phyloP scores from a whole-genome alignment of 1,284 basidiomycete species.

The Mixia osmundae region DNA sequence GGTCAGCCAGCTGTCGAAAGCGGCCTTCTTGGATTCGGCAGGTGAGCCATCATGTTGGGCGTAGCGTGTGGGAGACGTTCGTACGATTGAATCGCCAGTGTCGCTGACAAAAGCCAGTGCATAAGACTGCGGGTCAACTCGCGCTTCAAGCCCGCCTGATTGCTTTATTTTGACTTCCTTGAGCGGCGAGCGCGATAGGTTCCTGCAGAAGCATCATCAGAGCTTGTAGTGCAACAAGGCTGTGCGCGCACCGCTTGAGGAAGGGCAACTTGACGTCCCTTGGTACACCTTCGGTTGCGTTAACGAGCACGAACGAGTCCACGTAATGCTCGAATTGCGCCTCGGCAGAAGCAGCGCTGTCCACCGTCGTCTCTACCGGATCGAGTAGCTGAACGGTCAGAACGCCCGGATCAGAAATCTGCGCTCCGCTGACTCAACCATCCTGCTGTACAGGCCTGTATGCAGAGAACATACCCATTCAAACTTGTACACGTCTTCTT shows the following conservation, averaged over 20 bases:
- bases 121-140: no score
- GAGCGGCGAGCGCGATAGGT: no score
- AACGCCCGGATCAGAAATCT: slow-evolving; percentile 44
- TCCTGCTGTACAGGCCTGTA: not conserved
- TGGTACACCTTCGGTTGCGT: slow-evolving; percentile 27
- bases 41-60: no score
- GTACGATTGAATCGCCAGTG: no score
- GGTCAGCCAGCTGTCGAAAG: no score
- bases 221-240: no score
- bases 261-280: slow-evolving; percentile 41
- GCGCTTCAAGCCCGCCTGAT: no score
- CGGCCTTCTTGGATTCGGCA: no score
- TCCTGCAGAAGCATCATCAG: no score
- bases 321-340: slow-evolving; percentile 77
- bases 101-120: no score
- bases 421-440: not conserved
- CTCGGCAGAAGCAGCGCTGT: slow-evolving; percentile 49
- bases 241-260: slow-evolving; percentile 43
- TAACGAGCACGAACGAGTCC: slow-evolving; percentile 49
- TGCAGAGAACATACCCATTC: slow-evolving; percentile 45
- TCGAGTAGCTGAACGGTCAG: slow-evolving; percentile 68
- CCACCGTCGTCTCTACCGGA: slow-evolving; percentile 65
- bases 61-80: no score
- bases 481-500: slow-evolving; percentile 77
- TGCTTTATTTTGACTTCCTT: no score